phyloP scores from a whole-genome alignment of 2,329 filamentous ascomycete genomes.

The Rhinocladiella similis region DNA sequence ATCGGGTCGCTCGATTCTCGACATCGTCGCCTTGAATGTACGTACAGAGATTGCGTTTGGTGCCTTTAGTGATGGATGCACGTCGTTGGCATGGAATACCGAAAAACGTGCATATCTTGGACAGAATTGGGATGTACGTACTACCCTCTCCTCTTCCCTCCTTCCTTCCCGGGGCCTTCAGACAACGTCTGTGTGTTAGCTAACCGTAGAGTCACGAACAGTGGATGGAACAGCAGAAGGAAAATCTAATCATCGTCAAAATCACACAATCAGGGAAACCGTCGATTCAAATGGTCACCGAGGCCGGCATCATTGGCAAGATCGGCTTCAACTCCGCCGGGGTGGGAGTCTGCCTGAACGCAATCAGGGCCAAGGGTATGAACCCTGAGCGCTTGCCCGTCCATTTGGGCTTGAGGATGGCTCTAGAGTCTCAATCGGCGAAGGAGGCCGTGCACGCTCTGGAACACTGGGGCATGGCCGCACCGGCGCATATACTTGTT shows the following conservation, averaged over 20 bases:
- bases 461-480: conserved; percentile 48
- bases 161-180: not conserved
- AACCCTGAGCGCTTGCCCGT: conserved; percentile 48
- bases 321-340: conserved; percentile 56
- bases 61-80: conserved; percentile 58
- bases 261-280: conserved; percentile 47
- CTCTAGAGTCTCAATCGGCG: conserved; percentile 47
- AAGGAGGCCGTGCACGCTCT: conserved; percentile 47
- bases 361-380: conserved; percentile 52
- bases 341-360: conserved; percentile 57
- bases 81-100: conserved; percentile 53
- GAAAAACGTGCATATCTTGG: conserved; percentile 40
- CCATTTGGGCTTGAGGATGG: conserved; percentile 54
- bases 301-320: conserved; percentile 57
- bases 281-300: conserved; percentile 54
- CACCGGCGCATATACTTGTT: conserved; percentile 54
- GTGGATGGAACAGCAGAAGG: conserved; percentile 49
- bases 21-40: conserved; percentile 59
- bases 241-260: conserved; percentile 51
- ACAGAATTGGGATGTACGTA: conserved; percentile 57
- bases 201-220: no score
- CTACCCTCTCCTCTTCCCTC: conserved; percentile 32
- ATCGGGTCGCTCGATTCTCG: conserved; percentile 44
- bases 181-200: not conserved
- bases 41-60: conserved; percentile 61